Conservation (phyloP, 331 rosid species). For the Malus hybrid region DNA sequence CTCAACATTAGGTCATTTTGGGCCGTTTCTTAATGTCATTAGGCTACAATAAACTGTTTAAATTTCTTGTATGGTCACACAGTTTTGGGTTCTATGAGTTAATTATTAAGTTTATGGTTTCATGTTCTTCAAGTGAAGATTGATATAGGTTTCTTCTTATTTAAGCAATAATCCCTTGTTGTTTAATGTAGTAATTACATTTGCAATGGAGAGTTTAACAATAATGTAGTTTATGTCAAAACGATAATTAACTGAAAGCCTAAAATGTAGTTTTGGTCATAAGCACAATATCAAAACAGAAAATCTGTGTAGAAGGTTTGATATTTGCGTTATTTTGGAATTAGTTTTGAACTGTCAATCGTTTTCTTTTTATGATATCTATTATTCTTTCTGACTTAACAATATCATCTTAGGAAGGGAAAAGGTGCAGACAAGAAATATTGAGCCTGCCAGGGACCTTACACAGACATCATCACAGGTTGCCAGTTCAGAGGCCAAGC, state of each 20-base stretch:
- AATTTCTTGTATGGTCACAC: background rate
- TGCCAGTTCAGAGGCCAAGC: conserved; percentile 49
- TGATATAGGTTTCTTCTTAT: background rate
- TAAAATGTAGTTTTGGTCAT: background rate
- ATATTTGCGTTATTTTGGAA: background rate
- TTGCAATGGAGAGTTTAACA: too few species aligned
- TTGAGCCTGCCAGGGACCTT: conserved; percentile 27
- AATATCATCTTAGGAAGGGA: conserved; percentile 30
- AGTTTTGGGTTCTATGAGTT: background rate
- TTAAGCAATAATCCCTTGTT: background rate
- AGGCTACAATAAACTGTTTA: background rate
- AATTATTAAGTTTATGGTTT: background rate
- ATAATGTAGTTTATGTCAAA: background rate
- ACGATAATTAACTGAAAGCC: too few species aligned
- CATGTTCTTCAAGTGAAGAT: background rate
- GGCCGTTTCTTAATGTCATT: background rate
- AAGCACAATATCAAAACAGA: background rate
- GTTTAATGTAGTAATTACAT: background rate
- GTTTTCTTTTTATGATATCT: background rate
- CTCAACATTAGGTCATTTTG: background rate
- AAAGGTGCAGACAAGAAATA: conserved; percentile 23
- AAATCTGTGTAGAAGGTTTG: background rate
- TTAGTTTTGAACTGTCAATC: background rate
- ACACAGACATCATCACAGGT: conserved; percentile 24
- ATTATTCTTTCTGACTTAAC: background rate